These are phyloP conservation scores for Pisolithus tinctorius DNA, from an alignment of 768 basidiomycete species.

Conservation along the genomic window DNA sequence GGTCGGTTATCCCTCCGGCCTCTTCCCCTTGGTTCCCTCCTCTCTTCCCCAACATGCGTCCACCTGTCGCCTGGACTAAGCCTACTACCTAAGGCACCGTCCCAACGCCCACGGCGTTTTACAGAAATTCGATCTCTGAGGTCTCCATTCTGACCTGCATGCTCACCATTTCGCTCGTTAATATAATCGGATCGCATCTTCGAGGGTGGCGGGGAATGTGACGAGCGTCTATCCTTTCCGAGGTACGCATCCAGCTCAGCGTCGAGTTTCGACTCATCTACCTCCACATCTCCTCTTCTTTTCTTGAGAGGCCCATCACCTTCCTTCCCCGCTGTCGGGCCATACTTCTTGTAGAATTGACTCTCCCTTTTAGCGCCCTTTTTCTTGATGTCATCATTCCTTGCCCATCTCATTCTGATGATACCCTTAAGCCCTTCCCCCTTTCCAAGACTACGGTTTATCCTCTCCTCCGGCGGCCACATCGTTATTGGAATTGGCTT, in stretches of 20 bases:
- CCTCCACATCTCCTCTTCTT: slow-evolving; percentile 26
- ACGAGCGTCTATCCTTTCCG: slow-evolving; percentile 34
- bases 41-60: slow-evolving; percentile 17
- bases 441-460: slow-evolving; percentile 63
- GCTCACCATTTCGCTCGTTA: slow-evolving; percentile 50
- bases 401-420: slow-evolving; percentile 75
- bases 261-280: slow-evolving; percentile 45
- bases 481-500: slow-evolving; percentile 65
- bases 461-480: slow-evolving; percentile 78
- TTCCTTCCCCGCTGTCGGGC: slow-evolving; percentile 57
- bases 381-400: slow-evolving; percentile 66
- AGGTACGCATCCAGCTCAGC: slow-evolving; percentile 67
- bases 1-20: slow-evolving; percentile 36
- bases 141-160: slow-evolving; percentile 34
- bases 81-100: slow-evolving; percentile 15
- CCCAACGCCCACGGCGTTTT: slow-evolving; percentile 34
- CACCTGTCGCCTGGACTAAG: slow-evolving; percentile 10
- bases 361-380: slow-evolving; percentile 66
- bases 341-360: slow-evolving; percentile 75
- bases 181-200: slow-evolving; percentile 68
- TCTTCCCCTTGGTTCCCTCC: slow-evolving; percentile 24
- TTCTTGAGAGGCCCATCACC: slow-evolving; percentile 32
- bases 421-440: slow-evolving; percentile 60
- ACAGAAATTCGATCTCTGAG: slow-evolving; percentile 43
- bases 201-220: slow-evolving; percentile 44